phyloP scores from a whole-genome alignment of 1,139 yeast species.

The Blastobotrys persicus region DNA sequence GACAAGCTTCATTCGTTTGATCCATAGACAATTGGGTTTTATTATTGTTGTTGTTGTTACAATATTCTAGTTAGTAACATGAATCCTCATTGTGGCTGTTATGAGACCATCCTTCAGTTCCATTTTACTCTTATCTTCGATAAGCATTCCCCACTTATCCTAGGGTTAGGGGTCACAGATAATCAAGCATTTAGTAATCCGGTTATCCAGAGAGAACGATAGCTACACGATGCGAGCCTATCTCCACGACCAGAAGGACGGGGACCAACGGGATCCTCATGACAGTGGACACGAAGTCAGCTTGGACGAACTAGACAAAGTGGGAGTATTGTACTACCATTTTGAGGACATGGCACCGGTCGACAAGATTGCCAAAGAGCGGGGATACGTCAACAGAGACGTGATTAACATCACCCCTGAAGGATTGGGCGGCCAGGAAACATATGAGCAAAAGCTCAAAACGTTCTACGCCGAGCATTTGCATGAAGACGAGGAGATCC shows the following conservation, averaged over 20 bases:
- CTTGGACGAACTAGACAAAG: slow-evolving; percentile 46
- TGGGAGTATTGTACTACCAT: slow-evolving; percentile 72
- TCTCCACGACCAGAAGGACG: slow-evolving; percentile 65
- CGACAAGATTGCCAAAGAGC: slow-evolving; percentile 60
- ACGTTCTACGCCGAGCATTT: slow-evolving; percentile 82
- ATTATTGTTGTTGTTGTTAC: too few relatives aligned
- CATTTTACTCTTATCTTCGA: too few relatives aligned
- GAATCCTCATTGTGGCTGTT: too few relatives aligned
- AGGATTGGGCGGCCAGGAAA: slow-evolving; percentile 63
- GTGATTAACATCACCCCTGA: slow-evolving; percentile 58
- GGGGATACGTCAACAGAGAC: slow-evolving; percentile 81
- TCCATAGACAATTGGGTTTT: too few relatives aligned
- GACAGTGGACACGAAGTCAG: slow-evolving; percentile 63
- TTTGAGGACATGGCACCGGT: slow-evolving; percentile 56
- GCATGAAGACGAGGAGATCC: slow-evolving; percentile 96
- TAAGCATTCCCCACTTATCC: too few relatives aligned
- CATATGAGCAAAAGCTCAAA: slow-evolving; percentile 62
- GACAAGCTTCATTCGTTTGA: too few relatives aligned
- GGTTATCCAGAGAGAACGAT: too few relatives aligned
- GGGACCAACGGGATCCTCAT: slow-evolving; percentile 68
- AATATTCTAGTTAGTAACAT: too few relatives aligned
- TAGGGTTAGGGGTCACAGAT: too few relatives aligned
- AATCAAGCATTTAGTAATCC: too few relatives aligned
- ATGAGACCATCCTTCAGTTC: too few relatives aligned
- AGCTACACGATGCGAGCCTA: slow-evolving; percentile 44